Conservation (phyloP, 2,329 filamentous ascomycete species). For the Thermoascus crustaceus region DNA sequence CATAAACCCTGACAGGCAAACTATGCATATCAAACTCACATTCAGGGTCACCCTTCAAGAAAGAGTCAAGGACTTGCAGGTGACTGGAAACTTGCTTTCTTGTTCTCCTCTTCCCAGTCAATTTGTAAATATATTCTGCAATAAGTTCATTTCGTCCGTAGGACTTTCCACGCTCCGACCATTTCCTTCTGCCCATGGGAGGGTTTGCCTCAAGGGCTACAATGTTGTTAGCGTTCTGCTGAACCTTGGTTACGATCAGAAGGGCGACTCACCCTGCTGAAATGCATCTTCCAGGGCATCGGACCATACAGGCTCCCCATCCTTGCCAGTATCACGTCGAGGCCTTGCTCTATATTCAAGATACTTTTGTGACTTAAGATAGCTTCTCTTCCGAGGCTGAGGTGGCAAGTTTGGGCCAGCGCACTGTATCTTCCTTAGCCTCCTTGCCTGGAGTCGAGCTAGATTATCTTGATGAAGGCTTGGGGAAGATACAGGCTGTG, state of each 20-base stretch:
- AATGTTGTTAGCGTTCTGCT: slow-evolving; percentile 9
- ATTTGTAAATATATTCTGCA: slow-evolving; percentile 48
- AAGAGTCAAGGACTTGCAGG: slow-evolving; percentile 53
- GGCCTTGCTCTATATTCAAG: slow-evolving; percentile 36
- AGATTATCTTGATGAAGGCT: slow-evolving; percentile 20
- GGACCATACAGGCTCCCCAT: slow-evolving; percentile 39
- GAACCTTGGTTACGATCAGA: neutral
- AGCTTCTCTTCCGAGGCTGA: slow-evolving; percentile 18
- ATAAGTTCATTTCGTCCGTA: slow-evolving; percentile 56
- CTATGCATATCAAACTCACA: too few relatives aligned
- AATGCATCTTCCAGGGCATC: slow-evolving; percentile 41
- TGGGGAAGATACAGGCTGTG: slow-evolving; percentile 19
- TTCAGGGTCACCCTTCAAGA: slow-evolving; percentile 44
- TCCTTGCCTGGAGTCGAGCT: slow-evolving; percentile 26
- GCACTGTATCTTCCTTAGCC: slow-evolving; percentile 28
- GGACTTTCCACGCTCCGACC: slow-evolving; percentile 43
- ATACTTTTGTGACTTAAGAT: slow-evolving; percentile 37
- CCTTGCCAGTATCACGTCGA: slow-evolving; percentile 35
- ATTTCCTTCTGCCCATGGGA: slow-evolving; percentile 52
- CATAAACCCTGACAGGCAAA: too few relatives aligned
- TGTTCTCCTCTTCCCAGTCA: slow-evolving; percentile 45
- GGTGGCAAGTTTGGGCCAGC: slow-evolving; percentile 15
- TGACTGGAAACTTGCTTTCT: slow-evolving; percentile 59
- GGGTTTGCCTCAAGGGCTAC: slow-evolving; percentile 46
- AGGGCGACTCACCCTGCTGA: slow-evolving; percentile 34